These are phyloP conservation scores for Citrus reticulata DNA, from an alignment of 345 rosid genomes.

Conservation along the genomic window DNA sequence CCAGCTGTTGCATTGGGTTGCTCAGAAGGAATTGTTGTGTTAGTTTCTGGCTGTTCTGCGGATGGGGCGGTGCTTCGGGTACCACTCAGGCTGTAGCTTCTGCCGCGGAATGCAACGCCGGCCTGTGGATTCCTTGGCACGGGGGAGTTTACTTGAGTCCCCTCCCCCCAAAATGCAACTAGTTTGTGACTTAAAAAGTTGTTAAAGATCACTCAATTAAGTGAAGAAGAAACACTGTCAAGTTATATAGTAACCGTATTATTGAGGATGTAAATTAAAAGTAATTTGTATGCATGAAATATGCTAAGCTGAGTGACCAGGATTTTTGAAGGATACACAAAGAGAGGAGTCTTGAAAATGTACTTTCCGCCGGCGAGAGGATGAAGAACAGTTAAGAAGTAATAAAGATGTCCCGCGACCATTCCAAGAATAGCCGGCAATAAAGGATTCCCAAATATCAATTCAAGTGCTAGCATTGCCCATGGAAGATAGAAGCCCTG, in stretches of 20 bases:
- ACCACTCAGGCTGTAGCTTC: conserved; percentile 38
- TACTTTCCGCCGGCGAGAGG: conserved; percentile 58
- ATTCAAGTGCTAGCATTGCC: conserved; percentile 59
- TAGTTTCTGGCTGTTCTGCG: background rate
- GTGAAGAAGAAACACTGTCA: background rate
- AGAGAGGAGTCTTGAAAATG: conserved; percentile 53
- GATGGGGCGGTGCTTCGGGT: background rate
- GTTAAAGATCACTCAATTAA: conserved; percentile 14
- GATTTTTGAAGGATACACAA: conserved; percentile 57
- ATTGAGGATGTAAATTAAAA: no score
- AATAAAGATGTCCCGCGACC: conserved; percentile 56
- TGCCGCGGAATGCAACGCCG: conserved; percentile 46
- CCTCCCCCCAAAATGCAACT: conserved; percentile 52
- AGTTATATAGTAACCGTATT: background rate
- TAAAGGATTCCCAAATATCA: conserved; percentile 48
- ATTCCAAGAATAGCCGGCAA: conserved; percentile 64
- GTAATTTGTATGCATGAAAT: background rate
- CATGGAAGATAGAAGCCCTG: conserved; percentile 73
- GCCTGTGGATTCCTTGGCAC: conserved; percentile 38
- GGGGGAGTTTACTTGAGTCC: conserved; percentile 44
- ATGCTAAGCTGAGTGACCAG: background rate
- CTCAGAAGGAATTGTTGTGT: background rate
- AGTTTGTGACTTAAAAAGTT: conserved; percentile 34
- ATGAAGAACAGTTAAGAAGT: conserved; percentile 62
- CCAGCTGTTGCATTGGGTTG: conserved; percentile 15